phyloP scores from a whole-genome alignment of 768 basidiomycete genomes.

The Chalciporus piperatus region DNA sequence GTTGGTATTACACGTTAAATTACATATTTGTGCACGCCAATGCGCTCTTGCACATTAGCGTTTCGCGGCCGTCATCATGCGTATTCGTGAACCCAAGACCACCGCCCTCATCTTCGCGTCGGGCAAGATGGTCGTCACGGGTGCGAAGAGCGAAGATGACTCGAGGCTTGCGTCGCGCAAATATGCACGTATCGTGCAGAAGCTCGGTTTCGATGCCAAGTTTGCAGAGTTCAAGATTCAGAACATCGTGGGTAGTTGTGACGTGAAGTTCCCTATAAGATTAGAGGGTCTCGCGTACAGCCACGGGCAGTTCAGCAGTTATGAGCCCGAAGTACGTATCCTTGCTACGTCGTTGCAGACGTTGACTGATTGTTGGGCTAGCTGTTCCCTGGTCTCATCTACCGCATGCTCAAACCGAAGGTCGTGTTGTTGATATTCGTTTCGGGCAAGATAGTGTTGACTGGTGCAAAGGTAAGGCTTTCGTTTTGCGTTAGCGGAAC shows the following conservation, averaged over 20 bases:
- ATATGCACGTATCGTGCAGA: conserved; percentile 98
- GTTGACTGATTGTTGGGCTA: conserved; percentile 28
- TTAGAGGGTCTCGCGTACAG: conserved; percentile 96
- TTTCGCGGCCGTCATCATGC: conserved; percentile 99
- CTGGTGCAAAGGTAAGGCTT: conserved; percentile 89
- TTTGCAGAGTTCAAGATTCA: conserved; percentile 99
- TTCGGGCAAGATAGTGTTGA: conserved; percentile 97
- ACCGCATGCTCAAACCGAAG: conserved; percentile 99
- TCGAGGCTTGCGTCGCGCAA: conserved; percentile 95
- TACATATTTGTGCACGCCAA: conserved; percentile 50
- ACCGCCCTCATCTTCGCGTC: conserved; percentile 99
- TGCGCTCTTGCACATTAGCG: conserved; percentile 78
- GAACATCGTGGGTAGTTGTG: conserved; percentile 97
- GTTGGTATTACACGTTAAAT: conserved; percentile 59
- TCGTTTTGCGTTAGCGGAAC: conserved; percentile 19
- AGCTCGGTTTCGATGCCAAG: conserved; percentile 98
- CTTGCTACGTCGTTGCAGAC: not conserved
- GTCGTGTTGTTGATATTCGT: conserved; percentile 98
- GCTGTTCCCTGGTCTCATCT: conserved; percentile 98
- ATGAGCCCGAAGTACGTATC: conserved; percentile 87
- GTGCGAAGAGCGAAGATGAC: conserved; percentile 98
- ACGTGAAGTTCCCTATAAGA: conserved; percentile 98
- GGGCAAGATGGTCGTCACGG: conserved; percentile 99
- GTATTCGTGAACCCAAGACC: conserved; percentile 99
- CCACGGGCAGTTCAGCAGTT: conserved; percentile 97